Conservation (phyloP, 768 basidiomycete species). For the Suillus hirtellus region DNA sequence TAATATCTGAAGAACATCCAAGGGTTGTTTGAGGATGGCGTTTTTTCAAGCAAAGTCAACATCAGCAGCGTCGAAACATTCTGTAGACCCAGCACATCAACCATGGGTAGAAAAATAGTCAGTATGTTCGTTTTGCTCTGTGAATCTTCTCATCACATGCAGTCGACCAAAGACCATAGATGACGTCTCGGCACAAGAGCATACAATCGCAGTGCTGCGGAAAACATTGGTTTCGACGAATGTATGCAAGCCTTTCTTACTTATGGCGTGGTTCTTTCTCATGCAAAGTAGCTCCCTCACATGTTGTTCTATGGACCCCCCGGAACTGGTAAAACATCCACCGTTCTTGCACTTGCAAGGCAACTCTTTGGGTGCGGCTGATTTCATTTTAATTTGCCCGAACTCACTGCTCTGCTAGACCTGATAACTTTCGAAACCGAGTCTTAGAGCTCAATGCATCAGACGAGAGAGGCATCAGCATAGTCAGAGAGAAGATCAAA, state of each 20-base stretch:
- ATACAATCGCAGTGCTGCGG: slow-evolving; percentile 87
- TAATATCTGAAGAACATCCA: neutral
- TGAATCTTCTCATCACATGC: slow-evolving; percentile 13
- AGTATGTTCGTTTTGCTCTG: slow-evolving; percentile 23
- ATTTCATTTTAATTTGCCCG: neutral
- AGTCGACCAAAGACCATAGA: slow-evolving; percentile 98
- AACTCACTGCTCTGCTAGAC: slow-evolving; percentile 47
- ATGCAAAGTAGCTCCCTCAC: slow-evolving; percentile 77
- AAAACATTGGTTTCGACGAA: slow-evolving; percentile 94
- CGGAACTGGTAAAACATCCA: slow-evolving; percentile 98
- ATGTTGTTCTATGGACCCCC: slow-evolving; percentile 99
- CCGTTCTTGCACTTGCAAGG: slow-evolving; percentile 89
- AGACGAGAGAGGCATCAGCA: slow-evolving; percentile 95
- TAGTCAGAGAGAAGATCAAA: slow-evolving; percentile 99
- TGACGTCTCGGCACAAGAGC: slow-evolving; percentile 96
- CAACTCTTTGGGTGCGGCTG: slow-evolving; percentile 89
- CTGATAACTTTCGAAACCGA: slow-evolving; percentile 89
- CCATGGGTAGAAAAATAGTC: slow-evolving; percentile 99
- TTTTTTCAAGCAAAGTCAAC: slow-evolving; percentile 59
- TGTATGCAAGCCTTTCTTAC: slow-evolving; percentile 42
- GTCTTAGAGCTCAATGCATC: slow-evolving; percentile 98
- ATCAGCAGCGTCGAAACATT: slow-evolving; percentile 45
- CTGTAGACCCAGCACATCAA: slow-evolving; percentile 60
- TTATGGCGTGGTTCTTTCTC: slow-evolving; percentile 7
- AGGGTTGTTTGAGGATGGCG: slow-evolving; percentile 42